A percentile compares a stretch with the other conserved stretches of the same genome.
phyloP scores from a whole-genome alignment of 257 asterid genomes.

The Solanum megistacrolobum region DNA sequence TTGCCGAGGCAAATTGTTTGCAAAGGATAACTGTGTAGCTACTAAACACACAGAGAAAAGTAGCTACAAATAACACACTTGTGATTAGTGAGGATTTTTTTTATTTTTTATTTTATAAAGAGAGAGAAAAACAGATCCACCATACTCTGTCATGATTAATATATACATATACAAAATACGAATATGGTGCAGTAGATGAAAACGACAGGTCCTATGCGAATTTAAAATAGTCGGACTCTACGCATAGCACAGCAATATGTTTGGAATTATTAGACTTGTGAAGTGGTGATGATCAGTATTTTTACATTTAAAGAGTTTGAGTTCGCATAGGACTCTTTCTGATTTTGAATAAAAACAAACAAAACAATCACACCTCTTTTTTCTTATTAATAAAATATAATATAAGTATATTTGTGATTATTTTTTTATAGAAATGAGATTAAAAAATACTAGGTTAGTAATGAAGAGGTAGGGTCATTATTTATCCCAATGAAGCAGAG shows the following conservation, averaged over 20 bases:
- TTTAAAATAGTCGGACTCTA: too few relatives aligned
- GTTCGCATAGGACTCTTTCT: neutral
- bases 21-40: neutral
- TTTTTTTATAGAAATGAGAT: neutral
- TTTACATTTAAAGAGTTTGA: neutral
- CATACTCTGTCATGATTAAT: neutral
- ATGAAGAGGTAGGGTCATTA: neutral
- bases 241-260: neutral
- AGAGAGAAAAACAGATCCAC: conserved; percentile 7
- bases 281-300: neutral
- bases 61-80: neutral
- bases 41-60: neutral
- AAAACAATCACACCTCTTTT: neutral
- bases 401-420: neutral
- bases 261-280: neutral
- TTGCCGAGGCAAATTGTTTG: conserved; percentile 30
- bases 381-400: neutral
- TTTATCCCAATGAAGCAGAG: neutral
- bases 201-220: fast-evolving
- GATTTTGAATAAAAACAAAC: neutral
- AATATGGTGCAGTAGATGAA: neutral
- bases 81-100: neutral
- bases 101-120: neutral
- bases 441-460: neutral
- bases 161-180: neutral